These are phyloP conservation scores for Backusella psychrophila DNA, from an alignment of 192 early-diverging fungal species.

Conservation along the genomic window DNA sequence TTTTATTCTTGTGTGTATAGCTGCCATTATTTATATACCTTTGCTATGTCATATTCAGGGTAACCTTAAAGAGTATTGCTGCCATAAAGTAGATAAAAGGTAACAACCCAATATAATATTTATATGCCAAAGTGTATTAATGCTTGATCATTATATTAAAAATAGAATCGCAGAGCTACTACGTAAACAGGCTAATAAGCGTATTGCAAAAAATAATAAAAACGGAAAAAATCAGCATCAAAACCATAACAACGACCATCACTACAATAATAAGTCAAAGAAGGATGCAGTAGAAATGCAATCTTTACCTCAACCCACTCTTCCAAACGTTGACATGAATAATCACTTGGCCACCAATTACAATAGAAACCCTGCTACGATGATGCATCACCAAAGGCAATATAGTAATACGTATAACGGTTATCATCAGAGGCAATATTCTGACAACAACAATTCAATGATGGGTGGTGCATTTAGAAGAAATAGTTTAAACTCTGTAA, in stretches of 20 bases:
- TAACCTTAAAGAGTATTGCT: constrained; percentile 89
- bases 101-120: constrained; percentile 24
- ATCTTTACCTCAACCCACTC: constrained; percentile 13
- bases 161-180: constrained; percentile 15
- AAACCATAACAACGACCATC: background rate
- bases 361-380: background rate
- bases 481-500: constrained; percentile 16
- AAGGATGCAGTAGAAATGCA: constrained; percentile 13
- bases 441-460: background rate
- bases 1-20: constrained; percentile 53
- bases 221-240: background rate
- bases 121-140: background rate
- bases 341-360: background rate
- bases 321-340: constrained; percentile 14
- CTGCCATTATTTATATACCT: constrained; percentile 76
- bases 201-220: constrained; percentile 10
- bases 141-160: background rate
- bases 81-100: constrained; percentile 89
- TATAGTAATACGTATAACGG: background rate
- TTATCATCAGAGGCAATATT: background rate
- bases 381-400: background rate
- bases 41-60: constrained; percentile 76
- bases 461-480: background rate
- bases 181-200: constrained; percentile 12
- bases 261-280: background rate